A percentile compares a stretch with the other conserved stretches of the same genome.
Evolutionary conservation across 768 basidiomycete species (phyloP).

Genomic region (Lentinula raphanica): DNA sequence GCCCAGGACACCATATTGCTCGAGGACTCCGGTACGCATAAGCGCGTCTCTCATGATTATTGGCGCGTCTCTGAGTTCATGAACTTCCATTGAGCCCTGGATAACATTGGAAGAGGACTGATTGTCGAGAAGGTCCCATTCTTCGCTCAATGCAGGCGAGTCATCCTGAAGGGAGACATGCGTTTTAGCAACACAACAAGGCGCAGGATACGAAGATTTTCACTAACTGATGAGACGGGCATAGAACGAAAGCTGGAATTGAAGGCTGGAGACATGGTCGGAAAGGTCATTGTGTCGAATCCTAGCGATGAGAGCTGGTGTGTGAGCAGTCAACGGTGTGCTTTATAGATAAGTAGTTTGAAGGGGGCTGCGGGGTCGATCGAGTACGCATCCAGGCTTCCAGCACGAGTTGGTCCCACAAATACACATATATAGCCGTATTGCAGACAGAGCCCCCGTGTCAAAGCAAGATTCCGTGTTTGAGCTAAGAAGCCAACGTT

Average conservation of each 20-base stretch:
- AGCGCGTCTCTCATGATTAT: constrained; percentile 49
- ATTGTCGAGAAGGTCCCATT: not conserved
- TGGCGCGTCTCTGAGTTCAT: constrained; percentile 44
- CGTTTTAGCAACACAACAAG: too few species aligned
- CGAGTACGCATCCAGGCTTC: too few species aligned
- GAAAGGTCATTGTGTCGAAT: too few species aligned
- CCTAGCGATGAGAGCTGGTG: too few species aligned
- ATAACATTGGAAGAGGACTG: not conserved
- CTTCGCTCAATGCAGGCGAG: not conserved
- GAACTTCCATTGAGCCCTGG: constrained; percentile 10
- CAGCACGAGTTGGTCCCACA: too few species aligned
- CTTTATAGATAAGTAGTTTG: too few species aligned
- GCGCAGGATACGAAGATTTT: too few species aligned
- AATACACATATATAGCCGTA: too few species aligned
- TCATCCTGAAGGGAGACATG: not conserved
- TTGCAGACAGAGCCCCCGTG: too few species aligned
- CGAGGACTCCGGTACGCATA: constrained; percentile 25
- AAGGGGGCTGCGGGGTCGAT: too few species aligned
- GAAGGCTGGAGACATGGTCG: not conserved
- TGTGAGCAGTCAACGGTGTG: too few species aligned
- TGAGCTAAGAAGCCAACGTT: too few species aligned
- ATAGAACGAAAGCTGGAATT: not conserved
- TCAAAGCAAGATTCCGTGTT: not conserved
- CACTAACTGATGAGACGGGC: not conserved
- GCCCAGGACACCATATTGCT: constrained; percentile 64